Conservation (phyloP, 2,329 filamentous ascomycete genomes). For the Fusarium sp. region DNA sequence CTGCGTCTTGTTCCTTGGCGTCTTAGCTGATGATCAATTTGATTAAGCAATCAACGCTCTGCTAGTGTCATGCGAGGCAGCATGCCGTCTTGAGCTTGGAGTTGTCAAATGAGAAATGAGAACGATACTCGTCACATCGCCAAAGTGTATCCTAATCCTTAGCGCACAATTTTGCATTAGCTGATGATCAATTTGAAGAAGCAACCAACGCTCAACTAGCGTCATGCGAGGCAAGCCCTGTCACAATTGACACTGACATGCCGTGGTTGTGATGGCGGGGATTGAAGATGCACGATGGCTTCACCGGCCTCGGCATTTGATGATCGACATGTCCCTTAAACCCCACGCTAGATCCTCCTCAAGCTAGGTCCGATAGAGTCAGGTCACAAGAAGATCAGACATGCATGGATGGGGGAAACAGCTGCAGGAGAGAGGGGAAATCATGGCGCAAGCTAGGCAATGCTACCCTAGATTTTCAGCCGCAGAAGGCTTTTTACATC, state of each 20-base stretch:
- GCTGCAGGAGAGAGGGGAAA: background rate
- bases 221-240: background rate
- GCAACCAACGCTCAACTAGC: background rate
- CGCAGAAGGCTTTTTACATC: background rate
- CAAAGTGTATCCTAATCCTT: background rate
- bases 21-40: background rate
- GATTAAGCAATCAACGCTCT: background rate
- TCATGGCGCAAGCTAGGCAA: background rate
- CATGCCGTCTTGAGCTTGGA: no score
- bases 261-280: background rate
- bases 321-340: background rate
- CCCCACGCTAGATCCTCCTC: background rate
- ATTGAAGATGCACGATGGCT: background rate
- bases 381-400: background rate
- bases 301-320: background rate
- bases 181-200: background rate
- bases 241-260: background rate
- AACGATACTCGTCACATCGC: no score
- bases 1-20: background rate
- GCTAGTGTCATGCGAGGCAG: no score
- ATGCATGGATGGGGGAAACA: background rate
- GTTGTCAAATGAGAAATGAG: no score
- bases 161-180: background rate
- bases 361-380: background rate
- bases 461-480: background rate